Evolutionary conservation across 768 basidiomycete genomes (phyloP), one percentile per base, ranked within the genome.

Genomic region (Podaxis pistillaris): DNA sequence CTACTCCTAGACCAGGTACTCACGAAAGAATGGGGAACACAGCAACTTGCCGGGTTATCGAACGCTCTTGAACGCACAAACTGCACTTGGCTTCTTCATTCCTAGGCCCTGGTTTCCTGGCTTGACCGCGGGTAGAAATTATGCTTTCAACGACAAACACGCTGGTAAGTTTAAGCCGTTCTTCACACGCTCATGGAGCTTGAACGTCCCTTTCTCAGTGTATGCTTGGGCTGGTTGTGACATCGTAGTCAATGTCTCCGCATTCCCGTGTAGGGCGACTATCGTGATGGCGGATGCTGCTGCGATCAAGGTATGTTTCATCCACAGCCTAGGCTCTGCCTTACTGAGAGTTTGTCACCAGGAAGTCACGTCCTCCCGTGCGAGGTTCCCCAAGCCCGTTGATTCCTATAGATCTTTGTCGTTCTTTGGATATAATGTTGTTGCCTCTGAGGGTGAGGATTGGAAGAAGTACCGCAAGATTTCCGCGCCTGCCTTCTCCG

Each of bases 391-490:
- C 0, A 88, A 87, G 65, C 80, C 83, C 3, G 64, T 81, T 0
- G 64, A 75, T 3, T 66, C 72, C 24, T 87, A 87, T 65, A 60
- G 40, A 1, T 58, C 73, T 8, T 67, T 88, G 17, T 58, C 71
- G 0, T 75, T 83, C 63, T 88, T 80, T 65, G 87, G 87, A 13
- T 66, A 66, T 4, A 88, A 88, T 64, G 82, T 88, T 51, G 77
- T 89, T 19, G 80, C 79, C 2, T 81, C 83, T 0, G 86, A 89
- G 66, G 84, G 81, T 19, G 80, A 83, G 2, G 77, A 83, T 56
- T 89, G 86, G 86, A 86, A 86, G 68, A 79, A 78, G n/a, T 85
- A 86, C 64, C 73, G 85, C 49, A 85, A 83, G 68, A 78, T 88
- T 24, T 71, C 79, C 22, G 83, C 83, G 1, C 84, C 86, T 7